Evolutionary conservation across 2,329 filamentous ascomycete species (phyloP), one percentile per base, ranked within the genome.

Genomic region (Boeremia lycopersici): DNA sequence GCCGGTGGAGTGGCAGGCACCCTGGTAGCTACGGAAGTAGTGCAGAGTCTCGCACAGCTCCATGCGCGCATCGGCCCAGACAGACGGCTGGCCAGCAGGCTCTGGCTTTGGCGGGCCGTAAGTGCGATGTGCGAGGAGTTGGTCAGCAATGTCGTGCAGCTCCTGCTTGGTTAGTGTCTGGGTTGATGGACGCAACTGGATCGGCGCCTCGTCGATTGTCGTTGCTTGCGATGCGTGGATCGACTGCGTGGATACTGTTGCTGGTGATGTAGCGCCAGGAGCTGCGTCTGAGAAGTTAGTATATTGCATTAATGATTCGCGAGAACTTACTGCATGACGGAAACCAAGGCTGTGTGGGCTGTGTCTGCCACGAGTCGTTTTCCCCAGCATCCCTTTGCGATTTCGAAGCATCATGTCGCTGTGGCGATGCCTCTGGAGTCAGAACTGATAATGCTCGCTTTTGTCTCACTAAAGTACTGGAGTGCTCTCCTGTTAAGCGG

Each of bases 1-100:
- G 2, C 80, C 73, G 0, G 73, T 76, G 0, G 78, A 77, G 49
- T 91, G 86, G 4, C 81, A 76, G 5, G 84, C 85, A 1, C 83
- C 79, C 61, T 91, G 84, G 33, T 85, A 84, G 1, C 82, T 75
- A 12, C 79, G 82, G 70, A 84, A 90, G 72, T 86, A 89, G 0
- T 82, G 79, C 0, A 90, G 65, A 0, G 86, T 80, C 63, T 90
- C 86, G 60, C 84, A 89, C 0, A 91, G 74, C 12, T 82, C 81
- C 53, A 86, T 82, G 4, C 88, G 80, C 31, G 74, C 76, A 5
- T 83, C 76, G 0, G 86, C 79, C 84, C 84, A 89, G 0, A 85
- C 81, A 10, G 76, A 71, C 6, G 84, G 84, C 15, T 69, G 53
- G 15, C 71, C 69, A 15, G 48, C 41, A 6, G 79, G 73, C 4